phyloP scores from a whole-genome alignment of 768 basidiomycete species.

The Candolleomyces efflorescens region DNA sequence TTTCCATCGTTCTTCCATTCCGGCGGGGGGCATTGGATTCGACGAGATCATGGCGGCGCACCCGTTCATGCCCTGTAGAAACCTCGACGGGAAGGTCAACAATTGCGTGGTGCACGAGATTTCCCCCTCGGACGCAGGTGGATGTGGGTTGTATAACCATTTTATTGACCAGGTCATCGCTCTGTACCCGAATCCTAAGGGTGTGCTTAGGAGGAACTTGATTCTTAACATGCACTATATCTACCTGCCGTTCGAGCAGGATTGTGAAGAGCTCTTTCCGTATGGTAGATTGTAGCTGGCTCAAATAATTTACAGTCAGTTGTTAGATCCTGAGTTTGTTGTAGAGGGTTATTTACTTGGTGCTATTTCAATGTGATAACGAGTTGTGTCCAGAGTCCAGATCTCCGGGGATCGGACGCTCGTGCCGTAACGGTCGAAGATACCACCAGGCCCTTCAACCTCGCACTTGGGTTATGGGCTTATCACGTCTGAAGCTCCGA shows the following conservation, averaged over 20 bases:
- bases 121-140: slow-evolving; percentile 5
- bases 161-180: slow-evolving; percentile 11
- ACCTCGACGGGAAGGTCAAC: slow-evolving; percentile 7
- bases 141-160: slow-evolving; percentile 14
- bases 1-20: slow-evolving; percentile 10
- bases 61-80: slow-evolving; percentile 11
- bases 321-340: no score
- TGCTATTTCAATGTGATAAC: no score
- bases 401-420: no score
- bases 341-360: no score
- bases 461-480: no score
- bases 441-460: no score
- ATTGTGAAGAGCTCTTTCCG: slow-evolving; percentile 10
- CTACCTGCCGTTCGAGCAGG: neutral
- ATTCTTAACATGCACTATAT: slow-evolving; percentile 10
- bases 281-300: slow-evolving; percentile 3
- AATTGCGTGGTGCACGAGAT: slow-evolving; percentile 12
- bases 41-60: slow-evolving; percentile 1
- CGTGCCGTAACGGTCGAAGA: no score
- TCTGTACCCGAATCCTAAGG: slow-evolving; percentile 17
- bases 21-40: slow-evolving; percentile 3
- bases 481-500: no score
- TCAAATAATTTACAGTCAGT: no score
- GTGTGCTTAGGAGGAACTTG: slow-evolving; percentile 10
- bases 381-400: no score